Conservation (phyloP, 768 basidiomycete genomes). For the Tricholoma terreum region DNA sequence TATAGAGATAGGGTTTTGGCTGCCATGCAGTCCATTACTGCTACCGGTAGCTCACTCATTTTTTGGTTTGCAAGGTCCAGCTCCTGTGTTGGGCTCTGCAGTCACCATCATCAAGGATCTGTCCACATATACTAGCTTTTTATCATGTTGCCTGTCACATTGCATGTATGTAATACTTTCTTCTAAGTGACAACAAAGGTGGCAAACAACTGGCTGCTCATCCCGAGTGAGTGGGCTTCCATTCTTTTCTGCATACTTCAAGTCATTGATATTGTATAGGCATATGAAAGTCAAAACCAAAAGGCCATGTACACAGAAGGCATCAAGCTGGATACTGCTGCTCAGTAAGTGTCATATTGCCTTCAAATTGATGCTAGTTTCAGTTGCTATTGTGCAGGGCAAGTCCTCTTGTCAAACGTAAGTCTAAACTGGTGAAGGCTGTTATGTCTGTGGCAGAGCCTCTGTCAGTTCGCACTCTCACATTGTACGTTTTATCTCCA, state of each 20-base stretch:
- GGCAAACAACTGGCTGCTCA: neutral
- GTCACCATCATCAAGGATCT: neutral
- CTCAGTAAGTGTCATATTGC: neutral
- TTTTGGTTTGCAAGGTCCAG: neutral
- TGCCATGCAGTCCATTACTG: neutral
- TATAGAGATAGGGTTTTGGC: neutral
- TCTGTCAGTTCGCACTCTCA: neutral
- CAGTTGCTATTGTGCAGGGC: neutral
- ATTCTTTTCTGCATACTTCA: too few species aligned
- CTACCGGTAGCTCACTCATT: neutral
- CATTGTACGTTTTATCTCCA: neutral
- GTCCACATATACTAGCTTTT: neutral
- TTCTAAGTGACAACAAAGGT: neutral
- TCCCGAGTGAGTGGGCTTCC: too few species aligned
- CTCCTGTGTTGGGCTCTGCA: neutral
- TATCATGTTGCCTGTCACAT: neutral
- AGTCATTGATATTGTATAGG: neutral
- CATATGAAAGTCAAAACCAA: neutral
- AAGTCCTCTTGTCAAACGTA: neutral
- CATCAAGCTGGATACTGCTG: neutral
- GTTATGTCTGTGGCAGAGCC: neutral
- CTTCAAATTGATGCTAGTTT: neutral
- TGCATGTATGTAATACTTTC: neutral
- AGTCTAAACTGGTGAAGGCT: neutral
- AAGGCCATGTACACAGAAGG: neutral